These are phyloP conservation scores for Tetracladium maxilliforme DNA, from an alignment of 2,329 filamentous ascomycete genomes.

Conservation along the genomic window DNA sequence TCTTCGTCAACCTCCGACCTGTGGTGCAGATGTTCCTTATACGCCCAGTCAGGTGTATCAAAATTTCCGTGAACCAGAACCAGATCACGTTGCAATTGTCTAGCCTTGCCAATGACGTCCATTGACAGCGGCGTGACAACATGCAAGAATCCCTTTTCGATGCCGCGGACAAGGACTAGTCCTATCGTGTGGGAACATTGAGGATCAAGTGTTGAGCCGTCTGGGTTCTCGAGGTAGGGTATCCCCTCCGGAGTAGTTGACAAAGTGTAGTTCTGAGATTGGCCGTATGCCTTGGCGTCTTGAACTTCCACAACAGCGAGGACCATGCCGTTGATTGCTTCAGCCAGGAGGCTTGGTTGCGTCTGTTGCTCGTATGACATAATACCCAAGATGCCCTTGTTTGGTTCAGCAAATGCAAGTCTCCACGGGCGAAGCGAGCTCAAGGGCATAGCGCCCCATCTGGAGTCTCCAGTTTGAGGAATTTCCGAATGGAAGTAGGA, in stretches of 20 bases:
- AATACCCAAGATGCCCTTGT: conserved; percentile 45
- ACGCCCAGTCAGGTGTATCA: conserved; percentile 56
- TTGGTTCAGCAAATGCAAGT: conserved; percentile 38
- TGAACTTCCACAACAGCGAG: conserved; percentile 51
- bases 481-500: conserved; percentile 54
- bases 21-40: conserved; percentile 44
- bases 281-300: conserved; percentile 12
- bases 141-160: conserved; percentile 47
- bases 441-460: conserved; percentile 40
- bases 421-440: conserved; percentile 42
- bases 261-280: conserved; percentile 12
- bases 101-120: conserved; percentile 26
- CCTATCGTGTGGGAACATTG: conserved; percentile 42
- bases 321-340: conserved; percentile 56
- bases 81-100: no score
- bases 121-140: conserved; percentile 45
- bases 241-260: conserved; percentile 34
- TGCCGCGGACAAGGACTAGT: conserved; percentile 53
- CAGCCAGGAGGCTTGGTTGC: conserved; percentile 38
- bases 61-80: conserved; percentile 55
- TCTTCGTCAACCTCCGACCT: conserved; percentile 3
- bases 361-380: conserved; percentile 53
- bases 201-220: conserved; percentile 43
- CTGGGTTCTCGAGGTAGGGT: conserved; percentile 43
- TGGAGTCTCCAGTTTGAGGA: conserved; percentile 8